Conservation (phyloP, 2,329 filamentous ascomycete species). For the Neofusicoccum laricinum region DNA sequence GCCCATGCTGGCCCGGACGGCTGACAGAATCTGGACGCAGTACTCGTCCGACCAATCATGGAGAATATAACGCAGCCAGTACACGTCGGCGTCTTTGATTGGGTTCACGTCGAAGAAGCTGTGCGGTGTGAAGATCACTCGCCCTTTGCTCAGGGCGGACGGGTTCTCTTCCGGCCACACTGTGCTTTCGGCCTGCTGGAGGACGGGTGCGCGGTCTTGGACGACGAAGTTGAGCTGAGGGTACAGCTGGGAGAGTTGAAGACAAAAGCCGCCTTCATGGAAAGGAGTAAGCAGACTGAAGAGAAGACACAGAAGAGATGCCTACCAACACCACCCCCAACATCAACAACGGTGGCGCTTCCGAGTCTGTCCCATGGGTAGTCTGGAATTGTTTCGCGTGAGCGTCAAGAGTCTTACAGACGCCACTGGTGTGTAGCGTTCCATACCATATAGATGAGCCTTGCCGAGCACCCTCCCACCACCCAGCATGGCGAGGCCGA, state of each 20-base stretch:
- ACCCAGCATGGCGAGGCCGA: slow-evolving; percentile 30
- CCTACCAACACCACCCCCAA: slow-evolving; percentile 31
- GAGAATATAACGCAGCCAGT: slow-evolving; percentile 59
- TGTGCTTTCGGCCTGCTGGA: slow-evolving; percentile 25
- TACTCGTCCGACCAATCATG: slow-evolving; percentile 59
- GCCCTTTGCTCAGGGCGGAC: slow-evolving; percentile 17
- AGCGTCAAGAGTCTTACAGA: too few species aligned
- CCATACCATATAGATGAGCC: slow-evolving; percentile 29
- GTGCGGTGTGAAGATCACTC: slow-evolving; percentile 45
- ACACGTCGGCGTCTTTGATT: slow-evolving; percentile 54
- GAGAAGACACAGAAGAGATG: neutral
- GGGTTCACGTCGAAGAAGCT: slow-evolving; percentile 60
- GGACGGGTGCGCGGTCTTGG: slow-evolving; percentile 33
- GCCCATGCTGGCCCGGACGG: slow-evolving; percentile 13
- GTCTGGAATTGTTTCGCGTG: slow-evolving; percentile 26
- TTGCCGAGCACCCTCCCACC: slow-evolving; percentile 26
- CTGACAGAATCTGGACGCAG: slow-evolving; percentile 28
- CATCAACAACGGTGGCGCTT: slow-evolving; percentile 26
- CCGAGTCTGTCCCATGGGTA: slow-evolving; percentile 27
- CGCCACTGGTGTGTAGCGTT: too few species aligned
- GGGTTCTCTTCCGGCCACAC: slow-evolving; percentile 32
- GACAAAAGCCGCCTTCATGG: slow-evolving; percentile 25
- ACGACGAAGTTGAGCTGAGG: slow-evolving; percentile 35
- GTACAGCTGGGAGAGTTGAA: slow-evolving; percentile 33
- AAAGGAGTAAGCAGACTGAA: too few species aligned